Evolutionary conservation across 331 rosid genomes (phyloP).

Genomic region (Malus hybrid): DNA sequence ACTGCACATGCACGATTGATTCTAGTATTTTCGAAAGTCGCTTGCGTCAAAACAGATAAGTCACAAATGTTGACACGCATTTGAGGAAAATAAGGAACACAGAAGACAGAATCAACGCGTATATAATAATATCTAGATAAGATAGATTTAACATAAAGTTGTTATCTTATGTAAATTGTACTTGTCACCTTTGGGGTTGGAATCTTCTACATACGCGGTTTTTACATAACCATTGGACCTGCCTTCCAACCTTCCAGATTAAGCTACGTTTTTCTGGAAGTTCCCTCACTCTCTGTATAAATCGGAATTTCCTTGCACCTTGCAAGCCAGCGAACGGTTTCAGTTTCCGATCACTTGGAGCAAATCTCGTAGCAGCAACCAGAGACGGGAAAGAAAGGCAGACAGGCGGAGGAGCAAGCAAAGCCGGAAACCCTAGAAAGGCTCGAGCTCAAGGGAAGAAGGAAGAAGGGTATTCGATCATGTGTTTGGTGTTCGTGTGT

Average conservation of each 20-base stretch:
- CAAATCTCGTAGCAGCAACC: not conserved
- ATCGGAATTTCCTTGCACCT: not conserved
- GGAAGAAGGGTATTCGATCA: constrained; percentile 5
- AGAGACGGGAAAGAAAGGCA: not conserved
- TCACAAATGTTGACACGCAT: not conserved
- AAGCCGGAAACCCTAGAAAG: not conserved
- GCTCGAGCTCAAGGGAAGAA: not conserved
- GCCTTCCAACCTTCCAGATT: not conserved
- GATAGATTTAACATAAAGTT: not conserved
- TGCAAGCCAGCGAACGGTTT: not conserved
- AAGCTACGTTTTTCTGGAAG: constrained; percentile 12
- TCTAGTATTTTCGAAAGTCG: not conserved
- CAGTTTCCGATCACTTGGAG: not conserved
- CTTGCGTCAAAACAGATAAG: not conserved
- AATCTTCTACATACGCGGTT: constrained; percentile 22
- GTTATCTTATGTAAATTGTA: not conserved
- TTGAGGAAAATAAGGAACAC: not conserved
- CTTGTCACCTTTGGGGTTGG: not conserved
- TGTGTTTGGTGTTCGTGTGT: constrained; percentile 87
- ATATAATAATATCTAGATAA: not conserved
- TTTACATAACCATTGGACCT: not conserved
- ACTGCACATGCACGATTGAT: no score
- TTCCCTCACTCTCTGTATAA: not conserved
- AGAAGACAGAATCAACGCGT: not conserved
- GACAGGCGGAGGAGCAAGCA: not conserved